phyloP scores from a whole-genome alignment of 306 rosid genomes.

The Heteromeles arbutifolia region DNA sequence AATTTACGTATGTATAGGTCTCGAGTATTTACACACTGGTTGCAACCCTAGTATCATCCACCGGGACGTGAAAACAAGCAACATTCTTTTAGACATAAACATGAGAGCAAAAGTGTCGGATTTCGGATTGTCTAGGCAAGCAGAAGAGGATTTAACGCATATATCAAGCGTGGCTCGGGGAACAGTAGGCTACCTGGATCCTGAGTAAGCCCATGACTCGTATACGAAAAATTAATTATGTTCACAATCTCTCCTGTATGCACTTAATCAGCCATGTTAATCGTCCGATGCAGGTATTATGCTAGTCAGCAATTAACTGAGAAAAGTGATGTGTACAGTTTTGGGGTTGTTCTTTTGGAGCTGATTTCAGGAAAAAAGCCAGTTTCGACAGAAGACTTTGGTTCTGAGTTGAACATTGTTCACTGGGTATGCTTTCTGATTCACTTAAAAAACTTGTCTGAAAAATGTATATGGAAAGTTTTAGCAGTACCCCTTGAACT shows the following conservation, averaged over 20 bases:
- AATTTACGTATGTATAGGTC: conserved; percentile 48
- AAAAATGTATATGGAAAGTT: too few relatives aligned
- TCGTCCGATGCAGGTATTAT: conserved; percentile 56
- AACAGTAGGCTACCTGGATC: conserved; percentile 92
- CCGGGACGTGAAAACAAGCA: conserved; percentile 91
- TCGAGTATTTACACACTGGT: conserved; percentile 92
- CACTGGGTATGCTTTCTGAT: conserved; percentile 64
- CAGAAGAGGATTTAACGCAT: conserved; percentile 94
- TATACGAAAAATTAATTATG: conserved; percentile 2
- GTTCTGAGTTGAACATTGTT: conserved; percentile 85
- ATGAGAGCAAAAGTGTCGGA: conserved; percentile 98
- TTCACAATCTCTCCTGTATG: conserved; percentile 10
- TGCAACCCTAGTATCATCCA: conserved; percentile 97
- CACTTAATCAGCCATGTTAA: conserved; percentile 9
- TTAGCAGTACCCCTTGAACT: not conserved
- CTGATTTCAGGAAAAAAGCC: conserved; percentile 87
- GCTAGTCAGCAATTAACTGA: conserved; percentile 90
- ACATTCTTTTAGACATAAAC: conserved; percentile 84
- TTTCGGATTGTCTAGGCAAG: conserved; percentile 84
- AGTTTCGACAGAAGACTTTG: conserved; percentile 75
- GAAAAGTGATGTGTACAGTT: conserved; percentile 92
- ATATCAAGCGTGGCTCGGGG: conserved; percentile 90
- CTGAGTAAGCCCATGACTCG: conserved; percentile 60
- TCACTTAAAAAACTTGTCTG: not conserved
- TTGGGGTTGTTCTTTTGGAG: conserved; percentile 87